Evolutionary conservation across 306 rosid genomes (phyloP).

Genomic region (Alnus glutinosa): DNA sequence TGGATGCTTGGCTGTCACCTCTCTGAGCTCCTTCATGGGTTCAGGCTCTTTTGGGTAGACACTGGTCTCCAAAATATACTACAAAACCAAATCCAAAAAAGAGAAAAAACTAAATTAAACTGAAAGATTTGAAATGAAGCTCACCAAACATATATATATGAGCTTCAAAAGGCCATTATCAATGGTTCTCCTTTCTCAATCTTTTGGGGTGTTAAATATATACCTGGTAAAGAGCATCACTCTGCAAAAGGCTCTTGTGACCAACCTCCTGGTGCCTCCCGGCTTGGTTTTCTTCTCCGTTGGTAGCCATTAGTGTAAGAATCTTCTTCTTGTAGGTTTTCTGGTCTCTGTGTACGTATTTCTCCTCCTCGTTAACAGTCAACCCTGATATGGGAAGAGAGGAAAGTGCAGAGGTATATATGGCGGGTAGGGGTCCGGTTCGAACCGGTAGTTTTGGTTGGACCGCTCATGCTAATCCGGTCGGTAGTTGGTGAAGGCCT

Average conservation of each 20-base stretch:
- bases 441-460: conserved; percentile 42
- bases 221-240: conserved; percentile 96
- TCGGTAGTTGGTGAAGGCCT: conserved; percentile 70
- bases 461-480: conserved; percentile 52
- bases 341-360: background rate
- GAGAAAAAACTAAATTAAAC: background rate
- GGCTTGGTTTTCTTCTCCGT: conserved; percentile 53
- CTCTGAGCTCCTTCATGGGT: conserved; percentile 90
- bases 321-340: background rate
- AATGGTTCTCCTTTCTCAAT: background rate
- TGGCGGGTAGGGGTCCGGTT: conserved; percentile 35
- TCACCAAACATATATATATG: background rate
- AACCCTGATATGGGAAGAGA: conserved; percentile 14
- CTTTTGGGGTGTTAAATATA: background rate
- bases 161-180: background rate
- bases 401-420: conserved; percentile 21
- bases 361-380: conserved; percentile 9
- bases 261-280: conserved; percentile 95
- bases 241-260: conserved; percentile 94
- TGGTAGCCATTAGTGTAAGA: conserved; percentile 57
- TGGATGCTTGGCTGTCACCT: conserved; percentile 87
- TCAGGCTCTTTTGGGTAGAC: conserved; percentile 92
- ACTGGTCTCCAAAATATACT: conserved; percentile 88
- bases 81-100: conserved; percentile 20
- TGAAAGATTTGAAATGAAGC: background rate